Evolutionary conservation across 306 rosid species (phyloP), one percentile per base, ranked within the genome.

Genomic region (Trifolium subterraneum): DNA sequence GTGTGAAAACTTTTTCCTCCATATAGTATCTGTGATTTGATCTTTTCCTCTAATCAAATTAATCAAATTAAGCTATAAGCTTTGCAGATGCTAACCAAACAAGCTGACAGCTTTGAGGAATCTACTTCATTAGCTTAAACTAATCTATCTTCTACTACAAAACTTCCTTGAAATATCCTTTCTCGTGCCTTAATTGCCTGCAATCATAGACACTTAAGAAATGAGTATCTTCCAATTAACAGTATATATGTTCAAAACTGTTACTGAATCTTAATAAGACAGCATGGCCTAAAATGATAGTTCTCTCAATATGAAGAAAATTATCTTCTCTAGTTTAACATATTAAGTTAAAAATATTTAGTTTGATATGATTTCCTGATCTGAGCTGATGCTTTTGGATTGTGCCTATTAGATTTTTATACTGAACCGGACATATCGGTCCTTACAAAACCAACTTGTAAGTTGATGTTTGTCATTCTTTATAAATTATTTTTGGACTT

Each of bases 161-260:
- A 69, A 52, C 73, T 77, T 78, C 72, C 82, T 60, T 80, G 61
- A 51, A 88, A 78, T 75, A 89, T 64, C 71, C 90, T 86, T 83
- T 80, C 85, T 68, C 90, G 78, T 47, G 83, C 87, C 54, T 64
- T 63, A 39, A 35, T 83, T 74, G 89, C 92, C 92, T 90, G 89
- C 81, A 80, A 75, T 62, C 60, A 27, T 63, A 77, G 18, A 83
- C 7, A 48, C n/a, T 39, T 68, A 19, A 48, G 15, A 35, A 48
- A 63, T 80, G 0, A 73, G 74, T 55, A 52, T 76, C 64, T 25
- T 48, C 62, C 33, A 68, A 15, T 20, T 42, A 70, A 22, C 3
- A n/a, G 67, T 58, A 38, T 11, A 38, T 11, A 48, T 73, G 47
- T 56, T 27, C 31, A 64, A n/a, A 70, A 7, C 19, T 39, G 12